Percentiles rank a stretch among this genome's conserved stretches.
Evolutionary conservation across 352 stramenopile genomes (phyloP).

Genomic region (Pilasporangium apinafurcum): DNA sequence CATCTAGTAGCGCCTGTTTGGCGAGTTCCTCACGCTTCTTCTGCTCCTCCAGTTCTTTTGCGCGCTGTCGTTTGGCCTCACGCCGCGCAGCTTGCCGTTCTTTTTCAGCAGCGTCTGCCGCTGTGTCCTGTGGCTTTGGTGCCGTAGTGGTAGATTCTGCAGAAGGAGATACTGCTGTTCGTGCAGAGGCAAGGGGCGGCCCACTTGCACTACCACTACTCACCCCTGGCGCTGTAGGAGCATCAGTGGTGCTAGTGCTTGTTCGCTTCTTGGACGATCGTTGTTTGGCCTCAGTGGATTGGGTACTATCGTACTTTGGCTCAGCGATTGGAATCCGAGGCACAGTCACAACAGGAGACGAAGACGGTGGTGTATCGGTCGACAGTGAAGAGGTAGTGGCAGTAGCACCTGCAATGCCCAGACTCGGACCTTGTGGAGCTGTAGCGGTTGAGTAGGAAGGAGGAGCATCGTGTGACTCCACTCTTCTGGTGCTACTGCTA

Average conservation of each 20-base stretch:
- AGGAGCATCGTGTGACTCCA: constrained; percentile 5
- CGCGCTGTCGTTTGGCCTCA: constrained; percentile 47
- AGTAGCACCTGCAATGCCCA: not conserved
- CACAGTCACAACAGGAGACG: constrained; percentile 9
- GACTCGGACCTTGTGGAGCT: too few species aligned
- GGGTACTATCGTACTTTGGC: constrained; percentile 18
- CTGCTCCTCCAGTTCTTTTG: constrained; percentile 43
- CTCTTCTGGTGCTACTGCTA: constrained; percentile 4
- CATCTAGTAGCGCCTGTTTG: constrained; percentile 38
- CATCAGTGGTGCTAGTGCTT: too few species aligned
- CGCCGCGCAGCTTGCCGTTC: constrained; percentile 12
- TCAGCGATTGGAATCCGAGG: constrained; percentile 40
- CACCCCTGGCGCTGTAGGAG: not conserved
- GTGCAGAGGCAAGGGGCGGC: constrained; percentile 1
- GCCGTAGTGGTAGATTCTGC: constrained; percentile 5
- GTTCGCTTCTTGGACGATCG: constrained; percentile 44
- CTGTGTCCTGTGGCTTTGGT: constrained; percentile 27
- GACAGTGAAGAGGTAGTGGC: constrained; percentile 7
- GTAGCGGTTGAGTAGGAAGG: not conserved
- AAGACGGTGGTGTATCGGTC: too few species aligned
- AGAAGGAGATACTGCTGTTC: not conserved
- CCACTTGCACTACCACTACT: not conserved
- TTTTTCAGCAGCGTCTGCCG: constrained; percentile 26
- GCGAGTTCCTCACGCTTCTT: constrained; percentile 43
- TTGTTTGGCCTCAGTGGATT: constrained; percentile 12